A percentile compares a stretch with the other conserved stretches of the same genome.
phyloP scores from a whole-genome alignment of 768 basidiomycete species.

The Collybia mongolica region DNA sequence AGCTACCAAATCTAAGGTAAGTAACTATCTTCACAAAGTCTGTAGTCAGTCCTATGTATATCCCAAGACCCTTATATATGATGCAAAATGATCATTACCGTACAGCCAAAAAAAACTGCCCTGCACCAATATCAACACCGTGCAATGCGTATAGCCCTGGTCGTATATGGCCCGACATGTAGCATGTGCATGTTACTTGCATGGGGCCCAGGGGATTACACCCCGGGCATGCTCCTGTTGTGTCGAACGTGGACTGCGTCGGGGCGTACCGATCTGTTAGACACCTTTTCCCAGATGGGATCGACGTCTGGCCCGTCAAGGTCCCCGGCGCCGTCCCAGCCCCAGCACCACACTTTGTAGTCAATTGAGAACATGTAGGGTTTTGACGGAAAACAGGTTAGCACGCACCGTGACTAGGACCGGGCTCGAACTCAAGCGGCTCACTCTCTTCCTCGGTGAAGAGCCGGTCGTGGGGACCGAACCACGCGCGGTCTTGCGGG shows the following conservation, averaged over 20 bases:
- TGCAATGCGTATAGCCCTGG: too few relatives aligned
- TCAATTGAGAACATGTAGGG: not conserved
- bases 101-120: too few relatives aligned
- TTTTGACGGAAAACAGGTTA: not conserved
- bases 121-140: too few relatives aligned
- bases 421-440: constrained; percentile 70
- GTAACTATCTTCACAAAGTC: too few relatives aligned
- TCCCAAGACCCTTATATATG: too few relatives aligned
- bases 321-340: constrained; percentile 99
- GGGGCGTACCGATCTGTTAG: constrained; percentile 54
- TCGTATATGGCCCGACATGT: too few relatives aligned
- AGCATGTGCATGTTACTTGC: not conserved
- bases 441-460: constrained; percentile 89
- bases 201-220: not conserved
- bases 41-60: too few relatives aligned
- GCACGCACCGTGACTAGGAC: constrained; percentile 82
- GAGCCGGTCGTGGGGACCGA: constrained; percentile 93
- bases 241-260: constrained; percentile 74
- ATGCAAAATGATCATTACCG: too few relatives aligned
- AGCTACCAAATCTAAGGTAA: too few relatives aligned
- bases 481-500: constrained; percentile 97
- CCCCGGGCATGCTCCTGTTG: constrained; percentile 38
- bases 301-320: constrained; percentile 97
- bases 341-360: constrained; percentile 94
- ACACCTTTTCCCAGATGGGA: constrained; percentile 91